These are phyloP conservation scores for Colletotrichum sp. DNA, from an alignment of 2,329 filamentous ascomycete genomes.

Conservation along the genomic window DNA sequence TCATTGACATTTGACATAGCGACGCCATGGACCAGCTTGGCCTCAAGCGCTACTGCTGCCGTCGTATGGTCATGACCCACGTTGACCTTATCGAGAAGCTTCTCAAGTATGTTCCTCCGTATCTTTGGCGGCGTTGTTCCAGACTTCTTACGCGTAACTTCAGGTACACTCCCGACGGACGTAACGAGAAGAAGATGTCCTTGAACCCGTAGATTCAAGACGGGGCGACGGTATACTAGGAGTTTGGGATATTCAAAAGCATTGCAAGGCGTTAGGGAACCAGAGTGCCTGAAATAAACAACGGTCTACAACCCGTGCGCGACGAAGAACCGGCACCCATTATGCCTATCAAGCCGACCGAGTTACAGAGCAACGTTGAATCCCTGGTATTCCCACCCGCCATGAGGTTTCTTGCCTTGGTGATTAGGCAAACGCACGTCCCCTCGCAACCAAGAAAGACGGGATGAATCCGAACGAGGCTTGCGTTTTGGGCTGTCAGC, in stretches of 20 bases:
- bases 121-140: not conserved
- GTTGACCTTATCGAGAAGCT: constrained; percentile 99
- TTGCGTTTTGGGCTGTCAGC: not conserved
- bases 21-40: constrained; percentile 96
- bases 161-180: constrained; percentile 67
- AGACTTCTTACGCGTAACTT: constrained; percentile 17
- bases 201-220: constrained; percentile 29
- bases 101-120: constrained; percentile 70
- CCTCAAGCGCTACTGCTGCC: constrained; percentile 96
- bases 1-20: constrained; percentile 50
- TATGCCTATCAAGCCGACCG: not conserved
- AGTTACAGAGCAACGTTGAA: not conserved
- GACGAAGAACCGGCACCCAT: not conserved
- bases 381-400: not conserved
- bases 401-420: not conserved
- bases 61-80: constrained; percentile 99
- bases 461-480: not conserved
- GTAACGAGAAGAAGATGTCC: constrained; percentile 65
- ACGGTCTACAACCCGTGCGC: not conserved
- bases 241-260: constrained; percentile 9
- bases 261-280: constrained; percentile 26
- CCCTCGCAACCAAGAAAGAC: not conserved
- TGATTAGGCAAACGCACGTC: not conserved
- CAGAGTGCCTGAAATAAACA: not conserved
- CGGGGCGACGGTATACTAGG: constrained; percentile 16